Base-by-base conservation (phyloP, 164 flowering plant genomes). In the Santalum album region DNA sequence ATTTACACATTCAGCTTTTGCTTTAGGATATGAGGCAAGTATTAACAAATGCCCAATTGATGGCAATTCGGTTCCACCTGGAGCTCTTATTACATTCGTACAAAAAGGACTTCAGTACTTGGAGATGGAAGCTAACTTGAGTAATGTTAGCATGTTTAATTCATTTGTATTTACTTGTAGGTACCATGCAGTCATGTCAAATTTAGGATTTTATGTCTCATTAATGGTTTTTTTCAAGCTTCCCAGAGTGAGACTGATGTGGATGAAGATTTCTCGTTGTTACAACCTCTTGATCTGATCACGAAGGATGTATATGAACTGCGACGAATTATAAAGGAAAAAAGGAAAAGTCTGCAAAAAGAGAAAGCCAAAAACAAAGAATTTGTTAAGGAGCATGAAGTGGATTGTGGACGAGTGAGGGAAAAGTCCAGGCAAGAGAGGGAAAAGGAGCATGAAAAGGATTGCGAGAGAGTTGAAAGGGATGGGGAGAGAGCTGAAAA, bases 81-180 rank as follows among this genome's bases (percentile, higher is more conserved):
- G 90, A 59, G 95, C 96, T 56, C 91, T 92, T 16, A 69, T 92
- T 60, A 89, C 87, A 34, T 80, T 89, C 72, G 78, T 92, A 25
- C 99, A 89, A 54, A 89, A 87, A 69, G 99, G 99, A 53, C 86
- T 92, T 63, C 96, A 85, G 51, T 92, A 85, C 69, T 59, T 92
- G 65, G 96, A 92, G 82, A 70, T 92, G 80, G 99, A 92, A 76
- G 96, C 95, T 49, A 89, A 89, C 59, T 57, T 85, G 75, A 83
- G 71, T 64, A 80, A 65, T 77, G 96, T 89, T 69, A 77, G 87
- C 55, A 51, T 65, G 25, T 56, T 51, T 38, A 39, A 39, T 44
- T 53, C 62, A 7, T 23, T 19, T 29, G 34, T 29, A 29, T 29
- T 29, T 9, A 3, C 9, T 14, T 49, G 14, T 22, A 2, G 47